Conservation (phyloP, 305 asterid species). For the Solanum chacoense region DNA sequence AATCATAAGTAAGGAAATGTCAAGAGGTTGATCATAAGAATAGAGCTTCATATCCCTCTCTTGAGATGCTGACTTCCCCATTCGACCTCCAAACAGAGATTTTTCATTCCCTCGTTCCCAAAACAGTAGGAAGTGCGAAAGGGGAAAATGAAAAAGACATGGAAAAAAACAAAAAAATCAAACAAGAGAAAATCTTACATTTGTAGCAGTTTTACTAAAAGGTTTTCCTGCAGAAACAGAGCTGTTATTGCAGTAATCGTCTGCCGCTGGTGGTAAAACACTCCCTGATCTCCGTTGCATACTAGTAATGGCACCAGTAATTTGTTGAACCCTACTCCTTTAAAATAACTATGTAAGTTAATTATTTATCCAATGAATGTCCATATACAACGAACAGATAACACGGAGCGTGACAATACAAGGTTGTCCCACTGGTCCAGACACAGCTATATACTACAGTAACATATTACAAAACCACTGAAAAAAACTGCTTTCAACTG, state of each 20-base stretch:
- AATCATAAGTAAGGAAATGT: background rate
- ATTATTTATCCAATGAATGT: constrained; percentile 11
- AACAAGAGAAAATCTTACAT: constrained; percentile 43
- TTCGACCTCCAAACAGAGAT: background rate
- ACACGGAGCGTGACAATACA: background rate
- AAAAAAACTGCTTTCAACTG: background rate
- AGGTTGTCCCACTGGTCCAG: background rate
- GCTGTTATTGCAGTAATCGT: constrained; percentile 55
- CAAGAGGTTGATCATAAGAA: background rate
- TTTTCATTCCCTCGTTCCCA: background rate
- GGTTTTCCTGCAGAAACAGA: constrained; percentile 46
- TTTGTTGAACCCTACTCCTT: constrained; percentile 80
- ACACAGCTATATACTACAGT: background rate
- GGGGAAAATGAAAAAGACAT: background rate
- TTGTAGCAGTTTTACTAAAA: constrained; percentile 34
- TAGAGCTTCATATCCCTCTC: background rate
- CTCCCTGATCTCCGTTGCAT: constrained; percentile 70
- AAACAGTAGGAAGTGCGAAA: background rate
- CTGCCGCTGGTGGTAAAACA: constrained; percentile 81
- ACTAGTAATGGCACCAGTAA: constrained; percentile 47
- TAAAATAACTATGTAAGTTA: constrained; percentile 29
- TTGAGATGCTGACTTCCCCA: background rate
- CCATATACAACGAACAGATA: background rate
- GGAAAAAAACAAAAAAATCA: background rate
- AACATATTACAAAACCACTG: background rate